Base-by-base conservation (phyloP, 1,284 basidiomycete genomes). In the Malassezia restricta region DNA sequence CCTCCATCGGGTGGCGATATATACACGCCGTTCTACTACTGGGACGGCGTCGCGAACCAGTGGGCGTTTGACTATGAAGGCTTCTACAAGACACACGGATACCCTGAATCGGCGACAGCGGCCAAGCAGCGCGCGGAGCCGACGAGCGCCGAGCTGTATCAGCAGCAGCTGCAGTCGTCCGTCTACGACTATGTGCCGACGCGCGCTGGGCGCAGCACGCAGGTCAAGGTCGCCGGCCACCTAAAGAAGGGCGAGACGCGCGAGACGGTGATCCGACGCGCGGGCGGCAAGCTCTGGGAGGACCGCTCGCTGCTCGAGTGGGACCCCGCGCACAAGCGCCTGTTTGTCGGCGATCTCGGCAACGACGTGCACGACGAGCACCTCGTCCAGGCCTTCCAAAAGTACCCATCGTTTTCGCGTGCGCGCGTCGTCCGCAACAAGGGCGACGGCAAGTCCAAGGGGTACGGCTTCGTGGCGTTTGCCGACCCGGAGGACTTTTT, bases 401-500 rank as follows among this genome's bases (percentile, higher is more conserved):
- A 87, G 74, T 98, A 92, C 70, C 74, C 84, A 0, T 88, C 88
- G 8, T 98, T 96, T 76, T 81, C 82, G 74, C 96, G 94, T 76
- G 89, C 88, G 44, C 84, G 89, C 58, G 92, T 99, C 47, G 87
- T 98, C 48, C 80, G 91, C 40, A 92, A 98, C 72, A 83, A 86
- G 69, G 49, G 91, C 37, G 63, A 73, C 57, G 58, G 71, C 87
- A 76, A 98, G 86, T 88, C 90, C 0, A 94, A 89, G 74, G 76
- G 76, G 0, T 99, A 85, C 69, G 94, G 89, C 0, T 99, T 99
- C 69, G 89, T 98, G 32, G 87, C 89, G 0, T 98, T 98, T 75
- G 88, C 87, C 51, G 94, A 98, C 68, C 94, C 94, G 0, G 92
- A 98, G 76, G 94, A 99, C 74, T 98, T 96, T 74, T 75, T 99